Evolutionary conservation across 2,329 filamentous ascomycete genomes (phyloP).

Genomic region (Aspergillus brasiliensis): DNA sequence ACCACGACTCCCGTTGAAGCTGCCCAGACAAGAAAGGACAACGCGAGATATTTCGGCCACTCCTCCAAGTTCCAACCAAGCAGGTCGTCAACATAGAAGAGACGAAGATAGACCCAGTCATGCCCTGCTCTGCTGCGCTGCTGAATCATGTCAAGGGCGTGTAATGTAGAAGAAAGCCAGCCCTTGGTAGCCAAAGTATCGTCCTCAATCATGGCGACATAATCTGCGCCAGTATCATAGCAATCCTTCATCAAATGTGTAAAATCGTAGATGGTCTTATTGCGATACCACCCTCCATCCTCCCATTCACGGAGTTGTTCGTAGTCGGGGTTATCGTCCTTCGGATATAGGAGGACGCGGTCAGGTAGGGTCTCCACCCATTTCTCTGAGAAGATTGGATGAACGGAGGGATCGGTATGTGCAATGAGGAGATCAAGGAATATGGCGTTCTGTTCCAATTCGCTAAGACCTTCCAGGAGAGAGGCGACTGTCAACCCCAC

Average conservation of each 20-base stretch:
- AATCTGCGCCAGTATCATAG: slow-evolving; percentile 39
- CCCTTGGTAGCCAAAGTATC: slow-evolving; percentile 49
- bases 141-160: slow-evolving; percentile 38
- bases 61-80: slow-evolving; percentile 48
- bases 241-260: slow-evolving; percentile 45
- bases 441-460: slow-evolving; percentile 41
- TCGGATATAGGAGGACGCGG: slow-evolving; percentile 41
- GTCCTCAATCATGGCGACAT: slow-evolving; percentile 50
- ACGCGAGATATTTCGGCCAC: slow-evolving; percentile 39
- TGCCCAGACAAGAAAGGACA: slow-evolving; percentile 27
- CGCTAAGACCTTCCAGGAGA: slow-evolving; percentile 43
- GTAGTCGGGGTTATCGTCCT: slow-evolving; percentile 26
- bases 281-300: slow-evolving; percentile 23
- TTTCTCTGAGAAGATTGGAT: slow-evolving; percentile 42
- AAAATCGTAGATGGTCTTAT: slow-evolving; percentile 50
- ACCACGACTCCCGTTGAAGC: slow-evolving; percentile 10
- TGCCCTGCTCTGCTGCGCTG: not conserved
- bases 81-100: slow-evolving; percentile 49
- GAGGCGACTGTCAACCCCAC: slow-evolving; percentile 45
- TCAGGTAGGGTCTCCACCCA: slow-evolving; percentile 45
- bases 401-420: slow-evolving; percentile 41
- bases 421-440: slow-evolving; percentile 46
- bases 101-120: slow-evolving; percentile 44
- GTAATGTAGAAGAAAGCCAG: slow-evolving; percentile 45
- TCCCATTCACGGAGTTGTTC: slow-evolving; percentile 14